Conservation (phyloP, 176 grass and related monocot genomes). For the Metroxylon sagu region DNA sequence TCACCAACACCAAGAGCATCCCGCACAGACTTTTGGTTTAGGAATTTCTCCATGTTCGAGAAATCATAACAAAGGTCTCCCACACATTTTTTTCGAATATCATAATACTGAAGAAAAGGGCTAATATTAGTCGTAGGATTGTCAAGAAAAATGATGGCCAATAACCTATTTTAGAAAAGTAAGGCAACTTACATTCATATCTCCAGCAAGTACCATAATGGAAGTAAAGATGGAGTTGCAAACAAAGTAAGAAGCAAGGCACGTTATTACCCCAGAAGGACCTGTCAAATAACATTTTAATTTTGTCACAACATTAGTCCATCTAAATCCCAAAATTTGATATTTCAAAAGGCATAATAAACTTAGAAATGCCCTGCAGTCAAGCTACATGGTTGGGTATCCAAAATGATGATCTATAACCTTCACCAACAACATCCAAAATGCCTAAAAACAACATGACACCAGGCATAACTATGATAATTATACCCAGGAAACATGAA, state of each 20-base stretch:
- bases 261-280: constrained; percentile 30
- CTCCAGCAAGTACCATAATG: constrained; percentile 35
- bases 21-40: constrained; percentile 30
- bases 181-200: constrained; percentile 37
- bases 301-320: not conserved
- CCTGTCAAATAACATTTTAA: constrained; percentile 17
- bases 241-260: constrained; percentile 31
- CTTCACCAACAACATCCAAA: too few species aligned
- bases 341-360: too few species aligned
- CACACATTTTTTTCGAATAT: constrained; percentile 44
- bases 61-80: constrained; percentile 47
- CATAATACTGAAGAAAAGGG: constrained; percentile 40
- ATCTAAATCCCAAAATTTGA: too few species aligned
- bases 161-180: not conserved
- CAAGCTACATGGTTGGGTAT: too few species aligned
- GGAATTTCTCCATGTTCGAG: constrained; percentile 40
- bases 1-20: constrained; percentile 39
- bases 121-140: constrained; percentile 1
- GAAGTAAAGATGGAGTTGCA: constrained; percentile 49
- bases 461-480: too few species aligned
- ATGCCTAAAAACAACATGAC: too few species aligned
- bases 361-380: too few species aligned
- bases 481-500: too few species aligned
- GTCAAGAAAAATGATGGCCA: not conserved
- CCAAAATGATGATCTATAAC: too few species aligned